Conservation (phyloP, 306 rosid species). For the Corylus americana region DNA sequence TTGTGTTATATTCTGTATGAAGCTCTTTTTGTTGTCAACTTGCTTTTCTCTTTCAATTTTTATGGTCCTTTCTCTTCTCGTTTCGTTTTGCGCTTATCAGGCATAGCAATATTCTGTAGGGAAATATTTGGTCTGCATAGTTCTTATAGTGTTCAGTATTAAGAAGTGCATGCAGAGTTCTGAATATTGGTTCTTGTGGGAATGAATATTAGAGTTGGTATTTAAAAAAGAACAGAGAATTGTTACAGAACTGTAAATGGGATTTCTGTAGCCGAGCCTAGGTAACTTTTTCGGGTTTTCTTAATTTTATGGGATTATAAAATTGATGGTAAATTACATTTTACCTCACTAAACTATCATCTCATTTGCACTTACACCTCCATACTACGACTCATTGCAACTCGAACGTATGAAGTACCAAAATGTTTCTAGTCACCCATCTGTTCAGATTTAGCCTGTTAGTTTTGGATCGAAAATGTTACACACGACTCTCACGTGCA, state of each 20-base stretch:
- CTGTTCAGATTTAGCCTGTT: no score
- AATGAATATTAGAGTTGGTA: no score
- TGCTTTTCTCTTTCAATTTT: background rate
- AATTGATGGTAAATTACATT: no score
- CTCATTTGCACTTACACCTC: no score
- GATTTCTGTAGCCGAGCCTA: background rate
- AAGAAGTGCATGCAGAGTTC: background rate
- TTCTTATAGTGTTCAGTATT: no score
- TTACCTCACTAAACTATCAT: no score
- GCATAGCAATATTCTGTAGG: background rate
- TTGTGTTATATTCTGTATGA: background rate
- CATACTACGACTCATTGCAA: no score
- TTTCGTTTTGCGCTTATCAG: background rate
- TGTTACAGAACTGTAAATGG: background rate
- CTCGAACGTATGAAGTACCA: no score
- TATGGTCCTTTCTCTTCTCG: background rate
- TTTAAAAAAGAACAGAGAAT: background rate
- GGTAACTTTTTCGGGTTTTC: background rate
- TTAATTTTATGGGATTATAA: background rate
- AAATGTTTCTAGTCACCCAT: no score
- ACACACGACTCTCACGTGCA: no score
- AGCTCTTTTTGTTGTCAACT: background rate
- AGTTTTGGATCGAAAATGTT: no score
- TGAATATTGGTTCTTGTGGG: background rate
- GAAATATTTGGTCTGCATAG: no score